Percentiles rank a stretch among this genome's conserved stretches.
Evolutionary conservation across 768 basidiomycete species (phyloP).

Genomic region (Lentinula aciculospora): DNA sequence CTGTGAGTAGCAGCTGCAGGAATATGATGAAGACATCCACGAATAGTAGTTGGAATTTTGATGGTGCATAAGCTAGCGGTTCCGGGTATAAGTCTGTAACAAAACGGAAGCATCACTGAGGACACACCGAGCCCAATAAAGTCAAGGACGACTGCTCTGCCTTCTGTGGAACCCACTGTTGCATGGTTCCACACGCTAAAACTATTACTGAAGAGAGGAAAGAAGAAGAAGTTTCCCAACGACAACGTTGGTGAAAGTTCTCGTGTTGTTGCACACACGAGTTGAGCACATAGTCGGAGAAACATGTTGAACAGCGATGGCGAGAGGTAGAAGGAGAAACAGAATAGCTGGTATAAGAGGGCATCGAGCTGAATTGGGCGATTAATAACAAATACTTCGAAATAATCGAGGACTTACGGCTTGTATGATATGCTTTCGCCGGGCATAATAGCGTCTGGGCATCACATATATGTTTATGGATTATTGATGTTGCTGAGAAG

Average conservation of each 20-base stretch:
- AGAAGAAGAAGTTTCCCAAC: slow-evolving; percentile 61
- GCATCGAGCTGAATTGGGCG: slow-evolving; percentile 51
- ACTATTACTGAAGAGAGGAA: slow-evolving; percentile 53
- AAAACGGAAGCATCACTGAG: neutral
- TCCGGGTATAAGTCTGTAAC: neutral
- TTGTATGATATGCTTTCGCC: slow-evolving; percentile 65
- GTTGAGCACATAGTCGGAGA: slow-evolving; percentile 53
- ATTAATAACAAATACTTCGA: slow-evolving; percentile 5
- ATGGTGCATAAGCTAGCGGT: slow-evolving; percentile 49
- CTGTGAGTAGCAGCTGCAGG: slow-evolving; percentile 61
- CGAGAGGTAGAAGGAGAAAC: slow-evolving; percentile 72
- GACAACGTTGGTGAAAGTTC: slow-evolving; percentile 60
- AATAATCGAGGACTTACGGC: slow-evolving; percentile 39
- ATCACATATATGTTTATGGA: slow-evolving; percentile 28
- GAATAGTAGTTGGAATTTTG: slow-evolving; percentile 55
- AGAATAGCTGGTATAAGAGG: slow-evolving; percentile 67
- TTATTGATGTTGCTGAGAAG: neutral
- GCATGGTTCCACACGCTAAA: slow-evolving; percentile 61
- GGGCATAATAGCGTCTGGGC: slow-evolving; percentile 58
- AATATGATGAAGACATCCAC: slow-evolving; percentile 65
- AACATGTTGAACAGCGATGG: slow-evolving; percentile 56
- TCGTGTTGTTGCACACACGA: slow-evolving; percentile 60
- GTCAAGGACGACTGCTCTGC: slow-evolving; percentile 66
- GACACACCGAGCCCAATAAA: slow-evolving; percentile 73
- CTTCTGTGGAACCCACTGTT: slow-evolving; percentile 43